These are phyloP conservation scores for Mucor lusitanicus DNA, from an alignment of 371 early-diverging fungal species.

Conservation along the genomic window DNA sequence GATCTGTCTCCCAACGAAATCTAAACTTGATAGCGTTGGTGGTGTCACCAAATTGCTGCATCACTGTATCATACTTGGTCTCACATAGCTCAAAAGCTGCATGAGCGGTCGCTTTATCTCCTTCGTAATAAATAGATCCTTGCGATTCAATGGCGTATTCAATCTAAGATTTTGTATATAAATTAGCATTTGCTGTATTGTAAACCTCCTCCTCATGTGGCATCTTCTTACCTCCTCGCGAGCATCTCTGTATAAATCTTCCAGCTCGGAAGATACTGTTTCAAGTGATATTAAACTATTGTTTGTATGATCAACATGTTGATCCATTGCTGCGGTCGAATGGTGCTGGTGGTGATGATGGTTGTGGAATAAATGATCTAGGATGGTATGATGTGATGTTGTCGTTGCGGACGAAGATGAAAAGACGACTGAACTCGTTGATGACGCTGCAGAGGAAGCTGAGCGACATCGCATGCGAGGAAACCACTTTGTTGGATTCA, in stretches of 20 bases:
- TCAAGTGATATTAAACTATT: neutral
- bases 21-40: slow-evolving; percentile 19
- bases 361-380: neutral
- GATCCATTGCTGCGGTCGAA: neutral
- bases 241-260: slow-evolving; percentile 16
- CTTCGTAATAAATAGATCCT: slow-evolving; percentile 33
- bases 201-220: neutral
- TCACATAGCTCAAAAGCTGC: slow-evolving; percentile 21
- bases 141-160: slow-evolving; percentile 29
- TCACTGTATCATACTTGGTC: slow-evolving; percentile 9
- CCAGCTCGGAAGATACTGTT: slow-evolving; percentile 15
- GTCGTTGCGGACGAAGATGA: slow-evolving; percentile 8
- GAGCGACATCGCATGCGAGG: slow-evolving; percentile 19
- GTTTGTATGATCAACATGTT: neutral
- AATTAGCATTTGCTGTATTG: neutral
- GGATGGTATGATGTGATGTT: neutral
- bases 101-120: slow-evolving; percentile 18
- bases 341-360: neutral
- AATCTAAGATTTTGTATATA: slow-evolving; percentile 14
- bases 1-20: slow-evolving; percentile 27
- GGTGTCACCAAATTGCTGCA: slow-evolving; percentile 17
- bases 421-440: slow-evolving; percentile 20
- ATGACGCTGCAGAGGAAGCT: slow-evolving; percentile 21
- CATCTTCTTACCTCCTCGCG: slow-evolving; percentile 22
- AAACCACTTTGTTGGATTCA: slow-evolving; percentile 22